Evolutionary conservation across 1,139 yeast species (phyloP).

Genomic region (Debaryomyces nepalensis): DNA sequence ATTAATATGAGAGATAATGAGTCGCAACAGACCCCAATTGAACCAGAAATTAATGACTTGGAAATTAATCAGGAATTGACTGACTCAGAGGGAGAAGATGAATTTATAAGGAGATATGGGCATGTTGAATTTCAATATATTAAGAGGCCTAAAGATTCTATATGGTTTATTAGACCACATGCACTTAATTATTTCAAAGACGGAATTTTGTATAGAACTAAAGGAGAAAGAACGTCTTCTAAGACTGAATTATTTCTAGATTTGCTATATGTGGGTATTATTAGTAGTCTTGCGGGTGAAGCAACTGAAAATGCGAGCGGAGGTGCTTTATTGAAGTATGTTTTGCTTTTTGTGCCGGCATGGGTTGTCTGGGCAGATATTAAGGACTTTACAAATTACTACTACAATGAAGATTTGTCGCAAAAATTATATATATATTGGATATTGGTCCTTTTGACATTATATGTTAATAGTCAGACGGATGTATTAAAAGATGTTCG

Average conservation of each 20-base stretch:
- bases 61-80: constrained; percentile 23
- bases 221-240: constrained; percentile 56
- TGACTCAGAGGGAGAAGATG: constrained; percentile 49
- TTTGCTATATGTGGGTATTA: constrained; percentile 66
- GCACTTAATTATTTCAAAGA: constrained; percentile 66
- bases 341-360: constrained; percentile 58
- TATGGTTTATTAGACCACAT: constrained; percentile 58
- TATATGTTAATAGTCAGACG: constrained; percentile 56
- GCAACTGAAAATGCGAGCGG: constrained; percentile 60
- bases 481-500: constrained; percentile 36
- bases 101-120: constrained; percentile 55
- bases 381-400: constrained; percentile 67
- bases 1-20: neutral
- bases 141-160: constrained; percentile 44
- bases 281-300: constrained; percentile 60
- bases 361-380: constrained; percentile 71
- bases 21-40: neutral
- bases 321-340: constrained; percentile 49
- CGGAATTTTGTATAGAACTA: constrained; percentile 60
- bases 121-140: constrained; percentile 54
- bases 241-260: constrained; percentile 64
- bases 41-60: constrained; percentile 10
- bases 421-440: constrained; percentile 60
- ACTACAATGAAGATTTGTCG: constrained; percentile 62
- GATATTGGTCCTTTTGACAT: constrained; percentile 55